Base-by-base conservation (phyloP, 305 asterid species). In the Fraxinus angustifolia region DNA sequence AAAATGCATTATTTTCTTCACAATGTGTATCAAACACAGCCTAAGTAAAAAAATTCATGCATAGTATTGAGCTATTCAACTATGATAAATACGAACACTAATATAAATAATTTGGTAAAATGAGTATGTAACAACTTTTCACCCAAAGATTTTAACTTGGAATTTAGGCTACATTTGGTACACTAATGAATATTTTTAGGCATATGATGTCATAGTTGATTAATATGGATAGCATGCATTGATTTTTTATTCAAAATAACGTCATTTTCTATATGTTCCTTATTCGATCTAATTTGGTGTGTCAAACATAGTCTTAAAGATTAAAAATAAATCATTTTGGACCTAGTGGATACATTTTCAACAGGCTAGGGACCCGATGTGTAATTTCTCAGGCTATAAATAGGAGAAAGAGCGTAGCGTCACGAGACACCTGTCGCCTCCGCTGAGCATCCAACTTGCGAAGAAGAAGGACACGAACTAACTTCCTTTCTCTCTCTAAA, bases 371-470 rank as follows among this genome's bases (percentile, higher is more conserved):
- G 73, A 65, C 35, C 34, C 7, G 10, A 10, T 65, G 4, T 62
- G 34, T 65, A 65, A 65, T 23, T 26, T 10, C 12, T 26, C n/a
- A 2, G 34, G 8, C 40, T 31, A 11, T 68, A 68, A 68, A 68
- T 68, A 31, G 1, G 40, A 68, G 74, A 4, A 7, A 68, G 40
- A 65, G 17, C 10, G n/a, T 5, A 33, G 73, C 35, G 35, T 65
- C 85, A 81, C 28, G 30, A 90, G 97, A 89, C 98, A 92, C 97
- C 87, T 93, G 98, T 88, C 95, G 88, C 40, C 84, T 82, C 89
- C 88, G 86, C 89, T 90, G 79, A 75, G 77, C 86, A 68, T 83
- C 85, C n/a, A 34, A 76, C 81, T 86, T 90, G 90, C 87, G 91
- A 83, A 83, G 93, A 85, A 91, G 91, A 86, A 90, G 91, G 92